Evolutionary conservation across 495 filamentous ascomycete genomes (phyloP), one percentile per base, ranked within the genome.

Genomic region (Penicillium daleae): DNA sequence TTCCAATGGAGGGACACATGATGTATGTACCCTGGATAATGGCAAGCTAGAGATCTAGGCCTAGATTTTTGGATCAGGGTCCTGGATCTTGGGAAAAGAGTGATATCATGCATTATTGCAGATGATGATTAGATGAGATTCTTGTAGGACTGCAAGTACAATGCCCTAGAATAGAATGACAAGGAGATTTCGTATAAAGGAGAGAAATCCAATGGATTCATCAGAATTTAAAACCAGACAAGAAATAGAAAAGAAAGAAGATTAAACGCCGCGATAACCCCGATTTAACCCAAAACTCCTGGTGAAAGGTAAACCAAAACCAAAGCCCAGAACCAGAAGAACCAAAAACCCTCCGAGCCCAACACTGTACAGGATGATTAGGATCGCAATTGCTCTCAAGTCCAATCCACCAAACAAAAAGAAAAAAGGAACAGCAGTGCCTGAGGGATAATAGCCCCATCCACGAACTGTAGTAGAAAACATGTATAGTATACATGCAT

Each of bases 401-500:
- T 56, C 46, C 59, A 53, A 53, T 32, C 49, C 49, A 52, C 33
- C 52, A 22, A 26, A 39, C n/a, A 56, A 17, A 37, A 22, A n/a
- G n/a, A n/a, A 10, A 13, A 19, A 17, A 40, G 15, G 27, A 3
- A 54, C 15, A 54, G 52, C 46, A 49, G 44, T 31, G 24, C 44
- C 59, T 21, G 66, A 59, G 61, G 54, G 44, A 60, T 49, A 65
- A 63, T 67, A 67, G 61, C 69, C 57, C 67, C 63, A 48, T 42
- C 50, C 29, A 32, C 52, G 56, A 62, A 61, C 57, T 59, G 15
- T 57, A 42, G 61, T 37, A 61, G 33, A 52, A 60, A 56, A 70
- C 68, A 74, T 74, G 71, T 76, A 73, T 64, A 72, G 46, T 71
- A 69, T 74, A 78, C 73, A 76, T 75, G 74, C 68, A 67, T 73